phyloP scores from a whole-genome alignment of 148 eudicot genomes.

The Heliosperma pusillum region DNA sequence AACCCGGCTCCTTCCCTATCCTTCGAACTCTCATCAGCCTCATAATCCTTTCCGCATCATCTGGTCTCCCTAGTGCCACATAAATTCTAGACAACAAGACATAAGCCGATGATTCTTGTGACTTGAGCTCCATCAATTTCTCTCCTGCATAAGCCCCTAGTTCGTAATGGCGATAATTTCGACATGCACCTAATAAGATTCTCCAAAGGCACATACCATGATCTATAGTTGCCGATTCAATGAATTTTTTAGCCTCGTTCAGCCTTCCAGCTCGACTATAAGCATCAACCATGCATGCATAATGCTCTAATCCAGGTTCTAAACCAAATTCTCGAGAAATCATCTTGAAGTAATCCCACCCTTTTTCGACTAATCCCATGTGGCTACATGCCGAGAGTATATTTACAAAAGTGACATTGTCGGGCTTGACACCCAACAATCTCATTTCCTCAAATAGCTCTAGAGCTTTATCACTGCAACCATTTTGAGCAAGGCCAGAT shows the following conservation, averaged over 20 bases:
- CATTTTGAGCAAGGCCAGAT: conserved; percentile 65
- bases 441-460: conserved; percentile 56
- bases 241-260: conserved; percentile 51
- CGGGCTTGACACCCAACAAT: conserved; percentile 44
- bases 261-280: conserved; percentile 61
- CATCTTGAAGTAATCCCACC: conserved; percentile 41
- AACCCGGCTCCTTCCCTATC: conserved; percentile 62
- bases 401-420: conserved; percentile 57
- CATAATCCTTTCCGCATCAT: conserved; percentile 51
- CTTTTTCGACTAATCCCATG: conserved; percentile 55
- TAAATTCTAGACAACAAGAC: conserved; percentile 55
- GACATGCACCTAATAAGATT: conserved; percentile 52
- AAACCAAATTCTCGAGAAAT: conserved; percentile 40
- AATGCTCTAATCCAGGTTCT: conserved; percentile 49
- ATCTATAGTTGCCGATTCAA: conserved; percentile 42
- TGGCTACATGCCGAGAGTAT: conserved; percentile 63
- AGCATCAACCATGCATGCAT: conserved; percentile 65
- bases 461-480: conserved; percentile 44
- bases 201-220: conserved; percentile 63
- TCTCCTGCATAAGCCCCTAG: conserved; percentile 74
- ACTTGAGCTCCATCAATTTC: conserved; percentile 54
- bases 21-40: conserved; percentile 51
- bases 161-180: conserved; percentile 45
- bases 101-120: conserved; percentile 63
- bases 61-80: conserved; percentile 40